Conservation (phyloP, 768 basidiomycete species). For the Pleurotus cornucopiae region DNA sequence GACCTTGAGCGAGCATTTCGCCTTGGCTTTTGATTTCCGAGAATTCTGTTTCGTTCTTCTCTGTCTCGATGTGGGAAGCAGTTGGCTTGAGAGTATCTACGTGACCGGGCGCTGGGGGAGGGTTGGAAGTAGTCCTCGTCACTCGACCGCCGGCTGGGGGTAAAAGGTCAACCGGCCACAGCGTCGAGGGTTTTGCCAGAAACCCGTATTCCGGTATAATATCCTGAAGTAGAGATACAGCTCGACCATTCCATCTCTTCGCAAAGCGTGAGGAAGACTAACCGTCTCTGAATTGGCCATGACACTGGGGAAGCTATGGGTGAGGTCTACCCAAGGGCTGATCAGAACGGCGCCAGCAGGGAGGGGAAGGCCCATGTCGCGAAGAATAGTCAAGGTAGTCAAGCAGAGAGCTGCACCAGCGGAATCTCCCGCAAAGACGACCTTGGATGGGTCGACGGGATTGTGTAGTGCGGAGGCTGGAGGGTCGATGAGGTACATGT, state of each 20-base stretch:
- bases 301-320: constrained; percentile 77
- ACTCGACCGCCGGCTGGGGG: constrained; percentile 30
- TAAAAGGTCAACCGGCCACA: constrained; percentile 50
- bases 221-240: constrained; percentile 36
- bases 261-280: constrained; percentile 11
- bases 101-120: constrained; percentile 46
- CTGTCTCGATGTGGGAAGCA: constrained; percentile 20
- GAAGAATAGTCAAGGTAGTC: constrained; percentile 54
- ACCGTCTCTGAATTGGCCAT: constrained; percentile 64
- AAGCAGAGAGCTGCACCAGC: constrained; percentile 71
- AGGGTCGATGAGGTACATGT: constrained; percentile 72
- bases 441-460: constrained; percentile 59
- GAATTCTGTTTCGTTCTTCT: constrained; percentile 11
- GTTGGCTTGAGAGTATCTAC: constrained; percentile 41
- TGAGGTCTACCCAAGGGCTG: constrained; percentile 84
- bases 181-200: constrained; percentile 51
- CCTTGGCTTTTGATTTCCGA: constrained; percentile 21
- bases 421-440: constrained; percentile 77
- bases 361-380: constrained; percentile 65
- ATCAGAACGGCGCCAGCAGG: constrained; percentile 78
- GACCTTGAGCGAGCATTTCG: constrained; percentile 21
- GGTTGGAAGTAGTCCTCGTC: constrained; percentile 29
- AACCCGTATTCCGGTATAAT: constrained; percentile 65
- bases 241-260: background rate
- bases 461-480: constrained; percentile 61